Evolutionary conservation across 495 filamentous ascomycete genomes (phyloP).

Genomic region (Cercophora newfieldiana): DNA sequence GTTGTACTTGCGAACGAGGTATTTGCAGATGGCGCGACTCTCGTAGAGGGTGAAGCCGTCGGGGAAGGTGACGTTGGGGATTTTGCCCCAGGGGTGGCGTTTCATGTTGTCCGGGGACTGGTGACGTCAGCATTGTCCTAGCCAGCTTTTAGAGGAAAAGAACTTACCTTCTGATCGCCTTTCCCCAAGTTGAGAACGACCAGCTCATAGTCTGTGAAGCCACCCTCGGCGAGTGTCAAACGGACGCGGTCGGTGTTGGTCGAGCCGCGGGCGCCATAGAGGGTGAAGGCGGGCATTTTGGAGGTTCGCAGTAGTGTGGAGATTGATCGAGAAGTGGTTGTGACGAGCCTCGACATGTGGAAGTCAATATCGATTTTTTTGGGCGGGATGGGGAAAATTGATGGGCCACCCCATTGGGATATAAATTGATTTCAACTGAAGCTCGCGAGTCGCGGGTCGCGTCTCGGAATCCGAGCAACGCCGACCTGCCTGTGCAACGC

Average conservation of each 20-base stretch:
- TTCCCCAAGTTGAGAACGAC: constrained; percentile 39
- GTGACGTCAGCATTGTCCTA: too few species aligned
- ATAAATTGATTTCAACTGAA: neutral
- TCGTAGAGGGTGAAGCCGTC: constrained; percentile 46
- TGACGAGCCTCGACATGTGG: constrained; percentile 25
- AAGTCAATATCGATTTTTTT: constrained; percentile 23
- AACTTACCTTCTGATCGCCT: constrained; percentile 40
- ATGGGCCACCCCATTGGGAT: neutral
- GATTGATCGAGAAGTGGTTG: neutral
- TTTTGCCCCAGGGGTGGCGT: constrained; percentile 46
- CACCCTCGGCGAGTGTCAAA: constrained; percentile 40
- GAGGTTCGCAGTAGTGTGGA: constrained; percentile 29
- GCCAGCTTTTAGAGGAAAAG: too few species aligned
- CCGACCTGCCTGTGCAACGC: too few species aligned
- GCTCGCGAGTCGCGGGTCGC: too few species aligned
- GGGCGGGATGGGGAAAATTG: constrained; percentile 15
- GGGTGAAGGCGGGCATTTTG: constrained; percentile 42
- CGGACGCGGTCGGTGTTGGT: constrained; percentile 41
- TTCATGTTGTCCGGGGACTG: constrained; percentile 41
- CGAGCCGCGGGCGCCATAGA: constrained; percentile 40
- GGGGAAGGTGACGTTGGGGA: constrained; percentile 28
- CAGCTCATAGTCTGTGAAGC: constrained; percentile 41
- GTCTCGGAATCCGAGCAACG: too few species aligned
- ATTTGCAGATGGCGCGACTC: constrained; percentile 49
- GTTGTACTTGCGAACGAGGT: constrained; percentile 45